Evolutionary conservation across 2,329 filamentous ascomycete genomes (phyloP).

Genomic region (Fusarium sulawesiense): DNA sequence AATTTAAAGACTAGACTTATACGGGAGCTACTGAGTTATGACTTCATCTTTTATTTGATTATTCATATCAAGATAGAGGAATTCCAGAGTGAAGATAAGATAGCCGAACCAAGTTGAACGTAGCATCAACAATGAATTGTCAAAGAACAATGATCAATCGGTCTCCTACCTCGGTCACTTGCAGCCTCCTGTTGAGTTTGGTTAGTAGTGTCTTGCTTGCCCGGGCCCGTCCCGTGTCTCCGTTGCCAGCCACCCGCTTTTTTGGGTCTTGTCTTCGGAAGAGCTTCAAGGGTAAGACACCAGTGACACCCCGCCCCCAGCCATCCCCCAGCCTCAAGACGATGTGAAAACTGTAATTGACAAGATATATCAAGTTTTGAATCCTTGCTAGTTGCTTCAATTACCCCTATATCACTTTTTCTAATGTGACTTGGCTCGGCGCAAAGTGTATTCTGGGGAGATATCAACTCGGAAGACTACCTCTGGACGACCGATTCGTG

Average conservation of each 20-base stretch:
- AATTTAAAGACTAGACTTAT: constrained; percentile 6
- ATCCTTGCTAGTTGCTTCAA: constrained; percentile 33
- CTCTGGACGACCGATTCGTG: not conserved
- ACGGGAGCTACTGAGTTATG: constrained; percentile 18
- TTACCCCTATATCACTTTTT: constrained; percentile 16
- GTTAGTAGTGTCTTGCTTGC: constrained; percentile 7
- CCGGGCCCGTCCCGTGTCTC: constrained; percentile 33
- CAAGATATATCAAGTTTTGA: constrained; percentile 29
- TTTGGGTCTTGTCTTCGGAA: constrained; percentile 26
- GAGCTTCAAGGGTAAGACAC: constrained; percentile 25
- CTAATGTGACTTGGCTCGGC: constrained; percentile 26
- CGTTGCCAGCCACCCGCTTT: constrained; percentile 41
- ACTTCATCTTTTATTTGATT: not conserved
- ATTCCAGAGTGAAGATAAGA: not conserved
- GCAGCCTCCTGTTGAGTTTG: constrained; percentile 16
- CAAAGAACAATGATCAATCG: constrained; percentile 2
- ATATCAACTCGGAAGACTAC: constrained; percentile 17
- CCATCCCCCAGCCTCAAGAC: constrained; percentile 40
- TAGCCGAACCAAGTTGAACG: not conserved
- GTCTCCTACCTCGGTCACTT: constrained; percentile 16
- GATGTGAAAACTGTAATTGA: constrained; percentile 17
- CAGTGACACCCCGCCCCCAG: constrained; percentile 36
- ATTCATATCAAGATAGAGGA: not conserved
- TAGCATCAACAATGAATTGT: not conserved
- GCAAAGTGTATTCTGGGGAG: constrained; percentile 21